These are phyloP conservation scores for Oligophagozyma castellii DNA, from an alignment of 1,139 yeast genomes.

Conservation along the genomic window DNA sequence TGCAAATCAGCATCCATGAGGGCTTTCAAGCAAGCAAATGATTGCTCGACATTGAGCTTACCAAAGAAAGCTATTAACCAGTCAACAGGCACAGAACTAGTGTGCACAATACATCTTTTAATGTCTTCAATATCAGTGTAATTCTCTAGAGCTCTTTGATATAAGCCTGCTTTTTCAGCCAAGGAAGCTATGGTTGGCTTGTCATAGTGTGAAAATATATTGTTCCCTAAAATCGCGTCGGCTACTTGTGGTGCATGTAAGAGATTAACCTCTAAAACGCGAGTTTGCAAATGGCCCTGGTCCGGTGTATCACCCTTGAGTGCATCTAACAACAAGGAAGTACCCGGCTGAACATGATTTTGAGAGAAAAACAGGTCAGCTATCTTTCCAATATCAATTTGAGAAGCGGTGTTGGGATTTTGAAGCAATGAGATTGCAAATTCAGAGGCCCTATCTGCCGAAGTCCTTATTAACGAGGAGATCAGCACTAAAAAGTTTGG, in stretches of 20 bases:
- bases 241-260: slow-evolving; percentile 98
- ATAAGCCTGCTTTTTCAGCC: slow-evolving; percentile 88
- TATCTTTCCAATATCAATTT: slow-evolving; percentile 68
- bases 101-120: slow-evolving; percentile 85
- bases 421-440: slow-evolving; percentile 80
- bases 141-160: slow-evolving; percentile 90
- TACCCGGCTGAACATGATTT: slow-evolving; percentile 92
- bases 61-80: slow-evolving; percentile 93
- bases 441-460: slow-evolving; percentile 97
- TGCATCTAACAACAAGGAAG: slow-evolving; percentile 95
- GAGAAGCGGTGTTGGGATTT: slow-evolving; percentile 43
- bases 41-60: slow-evolving; percentile 86
- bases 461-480: slow-evolving; percentile 80
- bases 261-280: slow-evolving; percentile 83
- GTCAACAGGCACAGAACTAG: slow-evolving; percentile 75
- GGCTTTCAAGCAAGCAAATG: slow-evolving; percentile 76
- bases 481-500: slow-evolving; percentile 87
- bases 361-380: slow-evolving; percentile 94
- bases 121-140: slow-evolving; percentile 91
- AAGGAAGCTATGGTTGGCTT: slow-evolving; percentile 83
- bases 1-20: slow-evolving; percentile 70
- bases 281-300: slow-evolving; percentile 92
- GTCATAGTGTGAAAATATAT: slow-evolving; percentile 92
- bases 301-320: slow-evolving; percentile 88
- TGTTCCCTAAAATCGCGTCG: slow-evolving; percentile 93